These are phyloP conservation scores for Fusarium austroafricanum DNA, from an alignment of 2,329 filamentous ascomycete species.

Conservation along the genomic window DNA sequence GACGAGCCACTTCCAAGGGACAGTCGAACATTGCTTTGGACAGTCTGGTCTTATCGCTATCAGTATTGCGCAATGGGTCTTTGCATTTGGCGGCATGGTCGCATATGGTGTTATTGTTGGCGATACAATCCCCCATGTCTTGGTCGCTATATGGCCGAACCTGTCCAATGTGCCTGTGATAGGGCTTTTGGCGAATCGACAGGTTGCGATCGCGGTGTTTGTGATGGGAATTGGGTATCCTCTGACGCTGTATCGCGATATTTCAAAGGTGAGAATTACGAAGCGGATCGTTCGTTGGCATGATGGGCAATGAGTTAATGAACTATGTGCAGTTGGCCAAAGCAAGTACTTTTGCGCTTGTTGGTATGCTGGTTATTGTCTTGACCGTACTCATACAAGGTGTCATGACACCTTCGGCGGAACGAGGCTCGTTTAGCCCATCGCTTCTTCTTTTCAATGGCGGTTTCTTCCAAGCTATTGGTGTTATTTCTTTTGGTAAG, in stretches of 20 bases:
- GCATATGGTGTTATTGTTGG: constrained; percentile 98
- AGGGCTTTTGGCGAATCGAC: constrained; percentile 83
- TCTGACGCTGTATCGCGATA: constrained; percentile 92
- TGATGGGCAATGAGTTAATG: constrained; percentile 23
- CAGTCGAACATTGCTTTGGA: constrained; percentile 95
- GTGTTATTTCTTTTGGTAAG: constrained; percentile 96
- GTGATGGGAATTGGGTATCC: constrained; percentile 89
- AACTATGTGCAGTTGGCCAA: constrained; percentile 78
- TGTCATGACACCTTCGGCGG: constrained; percentile 75
- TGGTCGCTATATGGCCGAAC: constrained; percentile 83
- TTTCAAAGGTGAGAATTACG: constrained; percentile 79
- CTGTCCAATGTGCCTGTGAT: constrained; percentile 79
- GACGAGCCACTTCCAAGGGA: constrained; percentile 93
- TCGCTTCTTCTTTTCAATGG: constrained; percentile 81
- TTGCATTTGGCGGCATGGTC: constrained; percentile 98
- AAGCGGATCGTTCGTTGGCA: not conserved
- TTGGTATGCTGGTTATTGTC: constrained; percentile 94
- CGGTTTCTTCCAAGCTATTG: constrained; percentile 94
- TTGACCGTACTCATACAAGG: constrained; percentile 89
- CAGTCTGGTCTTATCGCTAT: constrained; percentile 89
- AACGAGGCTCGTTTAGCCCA: constrained; percentile 76
- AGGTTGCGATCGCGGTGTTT: constrained; percentile 88
- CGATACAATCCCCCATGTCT: constrained; percentile 92
- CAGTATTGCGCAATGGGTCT: constrained; percentile 91
- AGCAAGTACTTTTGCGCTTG: constrained; percentile 90